phyloP scores from a whole-genome alignment of 257 asterid species.

The Solanum tarapatanum region DNA sequence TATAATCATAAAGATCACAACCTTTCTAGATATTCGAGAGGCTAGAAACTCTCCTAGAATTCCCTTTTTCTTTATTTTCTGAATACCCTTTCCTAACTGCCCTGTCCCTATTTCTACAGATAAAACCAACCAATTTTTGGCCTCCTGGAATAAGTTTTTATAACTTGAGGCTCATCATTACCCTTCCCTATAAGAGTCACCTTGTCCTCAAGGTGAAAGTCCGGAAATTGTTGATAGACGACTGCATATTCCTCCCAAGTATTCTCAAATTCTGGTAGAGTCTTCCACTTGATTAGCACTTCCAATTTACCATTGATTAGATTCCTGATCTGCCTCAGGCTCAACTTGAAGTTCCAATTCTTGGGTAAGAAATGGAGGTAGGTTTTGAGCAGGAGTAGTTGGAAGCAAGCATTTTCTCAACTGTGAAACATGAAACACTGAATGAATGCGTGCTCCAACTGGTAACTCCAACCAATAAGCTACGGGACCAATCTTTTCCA shows the following conservation, averaged over 20 bases:
- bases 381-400: not conserved
- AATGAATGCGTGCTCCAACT: not conserved
- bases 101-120: not conserved
- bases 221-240: not conserved
- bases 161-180: not conserved
- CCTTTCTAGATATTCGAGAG: not conserved
- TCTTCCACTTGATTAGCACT: not conserved
- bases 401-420: not conserved
- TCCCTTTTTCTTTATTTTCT: not conserved
- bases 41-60: not conserved
- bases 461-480: not conserved
- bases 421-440: not conserved
- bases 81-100: not conserved
- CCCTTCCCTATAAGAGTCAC: not conserved
- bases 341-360: not conserved
- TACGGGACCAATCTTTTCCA: not conserved
- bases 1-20: not conserved
- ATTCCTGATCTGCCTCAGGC: not conserved
- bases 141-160: not conserved
- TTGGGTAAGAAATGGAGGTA: not conserved
- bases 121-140: not conserved
- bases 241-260: not conserved
- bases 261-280: not conserved
- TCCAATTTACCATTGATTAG: not conserved
- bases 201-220: not conserved